Evolutionary conservation across 805 yeast genomes (phyloP), one percentile per base, ranked within the genome.

Genomic region (Hanseniaspora clermontiae): DNA sequence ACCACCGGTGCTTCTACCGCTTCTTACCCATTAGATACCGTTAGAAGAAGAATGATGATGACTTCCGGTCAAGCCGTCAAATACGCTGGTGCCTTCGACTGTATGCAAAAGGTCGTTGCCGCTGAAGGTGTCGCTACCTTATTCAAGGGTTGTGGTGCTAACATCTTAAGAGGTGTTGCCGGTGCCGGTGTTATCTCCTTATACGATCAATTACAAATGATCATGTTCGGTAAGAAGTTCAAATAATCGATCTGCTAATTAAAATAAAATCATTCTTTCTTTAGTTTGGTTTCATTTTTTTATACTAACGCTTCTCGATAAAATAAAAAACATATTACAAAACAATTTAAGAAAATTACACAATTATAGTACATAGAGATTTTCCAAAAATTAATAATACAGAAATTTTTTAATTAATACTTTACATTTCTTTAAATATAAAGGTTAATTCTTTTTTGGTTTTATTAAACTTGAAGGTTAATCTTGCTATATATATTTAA

Each of bases 21-120:
- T 74, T 88, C 96, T 73, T 89, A 89, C 85, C 97, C 97, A 82
- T 86, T 90, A 77, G 97, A 89, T 79, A 89, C 97, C 72, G 89
- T 89, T 73, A 90, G 97, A 85, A 88, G 97, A 87, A 88, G 97
- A 86, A 89, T 89, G 97, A 89, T 89, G 97, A 89, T 89, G 97
- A 89, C 97, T 68, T 90, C 97, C 67, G 97, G 97, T 77, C 95
- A 88, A 80, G 95, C 95, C 71, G 95, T 89, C 70, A 89, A 90
- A 80, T 89, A 89, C 81, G 77, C 82, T 72, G 93, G 95, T 79
- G 95, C 96, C 67, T 80, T 87, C 74, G 96, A 90, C 76, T 87
- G 93, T 77, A 83, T 86, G 87, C 77, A 73, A 68, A 77, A 88
- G 79, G 87, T 89, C 73, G 91, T 90, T 68, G 95, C 95, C 66